Conservation (phyloP, 2,329 filamentous ascomycete species). For the Ophiostoma sp. region DNA sequence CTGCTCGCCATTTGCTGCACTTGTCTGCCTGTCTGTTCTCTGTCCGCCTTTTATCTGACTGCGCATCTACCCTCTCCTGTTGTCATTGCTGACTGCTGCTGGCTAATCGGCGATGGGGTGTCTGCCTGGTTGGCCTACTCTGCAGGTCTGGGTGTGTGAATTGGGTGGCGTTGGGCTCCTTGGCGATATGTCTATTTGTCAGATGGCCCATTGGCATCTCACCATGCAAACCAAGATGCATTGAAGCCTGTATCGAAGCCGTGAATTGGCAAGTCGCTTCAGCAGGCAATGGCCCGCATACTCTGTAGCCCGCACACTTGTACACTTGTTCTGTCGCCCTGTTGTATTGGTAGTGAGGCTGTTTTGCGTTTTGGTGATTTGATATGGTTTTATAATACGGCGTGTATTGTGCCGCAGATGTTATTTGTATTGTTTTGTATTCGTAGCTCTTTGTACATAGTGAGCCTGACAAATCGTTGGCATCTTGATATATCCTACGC, state of each 20-base stretch:
- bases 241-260: neutral
- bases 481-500: neutral
- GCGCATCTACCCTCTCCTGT: neutral
- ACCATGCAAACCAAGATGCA: neutral
- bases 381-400: neutral
- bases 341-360: neutral
- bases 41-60: neutral
- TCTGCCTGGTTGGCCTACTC: neutral
- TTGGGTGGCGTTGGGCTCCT: slow-evolving; percentile 4
- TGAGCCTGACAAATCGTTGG: neutral
- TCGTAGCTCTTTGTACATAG: too few relatives aligned
- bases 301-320: neutral
- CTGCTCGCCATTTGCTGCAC: neutral
- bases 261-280: neutral
- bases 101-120: neutral
- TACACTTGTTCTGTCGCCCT: neutral
- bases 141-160: neutral
- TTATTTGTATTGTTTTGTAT: neutral
- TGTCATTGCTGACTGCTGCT: neutral
- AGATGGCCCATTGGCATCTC: neutral
- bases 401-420: neutral
- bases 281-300: neutral
- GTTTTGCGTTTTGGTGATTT: neutral
- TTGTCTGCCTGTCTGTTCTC: slow-evolving; percentile 1
- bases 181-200: slow-evolving; percentile 6